These are phyloP conservation scores for Cytospora leucostoma DNA, from an alignment of 2,329 filamentous ascomycete genomes.

Conservation along the genomic window DNA sequence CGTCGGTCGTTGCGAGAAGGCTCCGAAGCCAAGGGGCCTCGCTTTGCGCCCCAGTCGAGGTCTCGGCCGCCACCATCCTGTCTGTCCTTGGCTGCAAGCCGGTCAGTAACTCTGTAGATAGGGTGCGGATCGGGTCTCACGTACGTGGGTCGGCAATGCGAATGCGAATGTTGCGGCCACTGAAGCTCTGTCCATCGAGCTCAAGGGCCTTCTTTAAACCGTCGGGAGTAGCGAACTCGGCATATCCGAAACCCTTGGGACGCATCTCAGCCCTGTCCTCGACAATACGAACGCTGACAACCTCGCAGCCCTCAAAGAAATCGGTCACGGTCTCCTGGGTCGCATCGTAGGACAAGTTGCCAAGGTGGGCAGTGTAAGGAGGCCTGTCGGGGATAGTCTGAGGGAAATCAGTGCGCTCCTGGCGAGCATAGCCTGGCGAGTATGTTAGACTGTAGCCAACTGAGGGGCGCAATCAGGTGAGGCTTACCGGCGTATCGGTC, in stretches of 20 bases:
- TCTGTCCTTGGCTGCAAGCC: slow-evolving; percentile 75
- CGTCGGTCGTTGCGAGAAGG: slow-evolving; percentile 49
- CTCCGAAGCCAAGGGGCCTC: slow-evolving; percentile 64
- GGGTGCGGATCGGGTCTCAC: slow-evolving; percentile 41
- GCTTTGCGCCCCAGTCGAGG: slow-evolving; percentile 84
- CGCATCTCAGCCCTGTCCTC: slow-evolving; percentile 93
- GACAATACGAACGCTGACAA: slow-evolving; percentile 91
- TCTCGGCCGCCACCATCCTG: slow-evolving; percentile 55
- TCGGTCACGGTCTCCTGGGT: slow-evolving; percentile 79
- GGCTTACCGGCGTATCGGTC: slow-evolving; percentile 32
- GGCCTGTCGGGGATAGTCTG: slow-evolving; percentile 78
- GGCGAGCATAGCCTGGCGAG: slow-evolving; percentile 53
- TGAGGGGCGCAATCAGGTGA: not conserved
- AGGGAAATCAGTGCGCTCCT: slow-evolving; percentile 72
- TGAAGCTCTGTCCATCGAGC: slow-evolving; percentile 78
- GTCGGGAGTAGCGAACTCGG: slow-evolving; percentile 86
- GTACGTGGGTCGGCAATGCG: slow-evolving; percentile 97
- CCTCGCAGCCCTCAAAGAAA: slow-evolving; percentile 82
- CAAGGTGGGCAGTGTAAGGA: slow-evolving; percentile 92
- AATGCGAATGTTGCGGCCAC: slow-evolving; percentile 86
- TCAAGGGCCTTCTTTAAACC: slow-evolving; percentile 89
- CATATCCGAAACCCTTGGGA: slow-evolving; percentile 97
- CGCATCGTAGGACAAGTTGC: slow-evolving; percentile 95
- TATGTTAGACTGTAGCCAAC: slow-evolving; percentile 25
- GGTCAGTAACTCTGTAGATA: slow-evolving; percentile 39